Conservation (phyloP, 495 filamentous ascomycete species). For the Aspergillus asperescens region DNA sequence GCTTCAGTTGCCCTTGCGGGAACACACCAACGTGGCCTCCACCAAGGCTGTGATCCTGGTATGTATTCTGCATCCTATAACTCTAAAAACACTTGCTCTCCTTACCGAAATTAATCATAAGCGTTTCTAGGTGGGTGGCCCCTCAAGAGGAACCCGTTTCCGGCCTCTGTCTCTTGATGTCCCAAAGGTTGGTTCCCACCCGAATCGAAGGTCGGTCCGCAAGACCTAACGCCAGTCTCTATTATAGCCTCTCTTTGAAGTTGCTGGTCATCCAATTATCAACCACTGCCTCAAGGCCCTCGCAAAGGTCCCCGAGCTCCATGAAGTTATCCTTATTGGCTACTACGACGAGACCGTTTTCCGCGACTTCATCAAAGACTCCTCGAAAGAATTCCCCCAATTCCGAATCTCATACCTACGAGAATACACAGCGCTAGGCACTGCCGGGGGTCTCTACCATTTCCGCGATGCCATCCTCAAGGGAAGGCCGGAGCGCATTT, state of each 20-base stretch:
- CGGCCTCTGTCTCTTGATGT: slow-evolving; percentile 93
- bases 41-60: slow-evolving; percentile 72
- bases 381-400: slow-evolving; percentile 75
- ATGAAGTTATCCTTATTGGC: slow-evolving; percentile 94
- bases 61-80: slow-evolving; percentile 16
- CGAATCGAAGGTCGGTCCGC: neutral
- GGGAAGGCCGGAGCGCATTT: slow-evolving; percentile 87
- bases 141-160: slow-evolving; percentile 93
- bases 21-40: slow-evolving; percentile 44
- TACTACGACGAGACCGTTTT: slow-evolving; percentile 98
- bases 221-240: slow-evolving; percentile 12
- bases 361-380: slow-evolving; percentile 94
- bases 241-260: slow-evolving; percentile 89
- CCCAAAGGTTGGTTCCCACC: slow-evolving; percentile 68
- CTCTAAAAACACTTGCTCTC: neutral
- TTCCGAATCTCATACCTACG: slow-evolving; percentile 92
- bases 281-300: slow-evolving; percentile 94
- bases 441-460: slow-evolving; percentile 95
- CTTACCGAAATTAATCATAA: slow-evolving; percentile 7
- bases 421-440: slow-evolving; percentile 95
- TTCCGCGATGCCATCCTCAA: slow-evolving; percentile 99
- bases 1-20: slow-evolving; percentile 47
- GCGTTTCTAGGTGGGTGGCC: slow-evolving; percentile 72
- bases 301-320: slow-evolving; percentile 83
- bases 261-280: slow-evolving; percentile 96